These are phyloP conservation scores for Geotrichum restrictum DNA, from an alignment of 1,139 yeast genomes.

Conservation along the genomic window DNA sequence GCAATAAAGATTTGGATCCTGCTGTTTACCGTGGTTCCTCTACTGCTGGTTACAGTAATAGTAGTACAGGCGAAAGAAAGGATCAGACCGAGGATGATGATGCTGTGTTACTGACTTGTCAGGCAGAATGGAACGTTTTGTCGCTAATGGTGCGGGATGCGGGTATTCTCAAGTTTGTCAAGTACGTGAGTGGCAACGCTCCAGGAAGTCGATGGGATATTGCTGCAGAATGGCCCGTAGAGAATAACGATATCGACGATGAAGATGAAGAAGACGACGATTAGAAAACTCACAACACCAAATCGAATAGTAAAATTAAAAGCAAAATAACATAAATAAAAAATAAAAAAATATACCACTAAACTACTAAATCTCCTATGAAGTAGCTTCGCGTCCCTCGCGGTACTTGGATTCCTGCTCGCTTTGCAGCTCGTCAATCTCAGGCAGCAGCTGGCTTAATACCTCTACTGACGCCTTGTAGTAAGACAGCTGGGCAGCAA, in stretches of 20 bases:
- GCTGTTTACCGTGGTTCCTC: slow-evolving; percentile 42
- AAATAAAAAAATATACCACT: neutral
- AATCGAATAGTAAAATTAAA: neutral
- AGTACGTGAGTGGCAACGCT: slow-evolving; percentile 85
- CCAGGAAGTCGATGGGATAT: slow-evolving; percentile 94
- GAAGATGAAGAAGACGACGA: slow-evolving; percentile 14
- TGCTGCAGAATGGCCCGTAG: slow-evolving; percentile 73
- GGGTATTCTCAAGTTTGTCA: slow-evolving; percentile 80
- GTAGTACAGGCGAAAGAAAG: slow-evolving; percentile 14
- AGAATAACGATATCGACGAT: slow-evolving; percentile 40
- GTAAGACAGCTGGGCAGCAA: slow-evolving; percentile 77
- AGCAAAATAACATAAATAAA: neutral
- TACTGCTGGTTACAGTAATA: slow-evolving; percentile 13
- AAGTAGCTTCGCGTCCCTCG: slow-evolving; percentile 33
- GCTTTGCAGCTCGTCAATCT: slow-evolving; percentile 58
- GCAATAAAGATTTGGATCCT: slow-evolving; percentile 45
- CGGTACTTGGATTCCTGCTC: slow-evolving; percentile 46
- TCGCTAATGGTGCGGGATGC: slow-evolving; percentile 78
- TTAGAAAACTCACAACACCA: neutral
- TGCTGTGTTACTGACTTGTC: slow-evolving; percentile 72
- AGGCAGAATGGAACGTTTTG: slow-evolving; percentile 80
- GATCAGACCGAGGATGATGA: slow-evolving; percentile 62
- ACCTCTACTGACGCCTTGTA: slow-evolving; percentile 73
- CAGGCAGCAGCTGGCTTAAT: slow-evolving; percentile 62
- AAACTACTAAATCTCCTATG: slow-evolving; percentile 3